phyloP scores from a whole-genome alignment of 331 rosid species.

The Prunus yedoensis region DNA sequence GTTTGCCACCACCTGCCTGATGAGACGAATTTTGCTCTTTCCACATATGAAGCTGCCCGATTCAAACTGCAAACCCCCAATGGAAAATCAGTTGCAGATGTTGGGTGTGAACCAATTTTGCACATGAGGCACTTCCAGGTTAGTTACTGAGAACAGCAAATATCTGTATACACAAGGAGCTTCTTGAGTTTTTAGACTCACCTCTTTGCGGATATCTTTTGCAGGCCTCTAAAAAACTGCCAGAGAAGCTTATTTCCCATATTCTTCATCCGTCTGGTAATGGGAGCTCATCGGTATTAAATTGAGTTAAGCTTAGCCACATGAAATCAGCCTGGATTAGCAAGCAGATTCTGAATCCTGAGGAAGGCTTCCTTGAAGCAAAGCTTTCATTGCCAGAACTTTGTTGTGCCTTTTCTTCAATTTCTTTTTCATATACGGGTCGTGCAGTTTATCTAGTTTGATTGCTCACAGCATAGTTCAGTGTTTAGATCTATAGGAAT shows the following conservation, averaged over 20 bases:
- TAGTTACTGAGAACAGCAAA: slow-evolving; percentile 6
- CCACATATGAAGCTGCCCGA: slow-evolving; percentile 63
- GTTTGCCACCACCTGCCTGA: slow-evolving; percentile 70
- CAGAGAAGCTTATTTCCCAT: slow-evolving; percentile 76
- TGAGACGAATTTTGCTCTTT: slow-evolving; percentile 31
- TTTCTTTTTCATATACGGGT: neutral
- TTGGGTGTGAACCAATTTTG: slow-evolving; percentile 93
- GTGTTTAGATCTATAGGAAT: neutral
- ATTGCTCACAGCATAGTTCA: neutral
- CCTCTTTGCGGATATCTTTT: slow-evolving; percentile 8
- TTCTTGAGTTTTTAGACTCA: slow-evolving; percentile 3
- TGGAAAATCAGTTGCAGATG: slow-evolving; percentile 85
- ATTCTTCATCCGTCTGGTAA: slow-evolving; percentile 39
- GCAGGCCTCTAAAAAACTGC: slow-evolving; percentile 80
- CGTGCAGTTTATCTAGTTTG: neutral
- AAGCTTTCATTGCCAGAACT: neutral
- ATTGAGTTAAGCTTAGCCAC: slow-evolving; percentile 21
- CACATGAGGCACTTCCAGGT: slow-evolving; percentile 99
- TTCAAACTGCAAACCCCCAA: slow-evolving; percentile 75
- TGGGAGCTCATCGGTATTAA: slow-evolving; percentile 14
- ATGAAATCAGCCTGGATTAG: slow-evolving; percentile 12
- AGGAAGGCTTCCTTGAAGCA: neutral
- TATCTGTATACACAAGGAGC: neutral
- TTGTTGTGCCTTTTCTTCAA: neutral
- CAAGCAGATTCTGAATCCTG: slow-evolving; percentile 14